phyloP scores from a whole-genome alignment of 176 grass and related monocot genomes.

The Saccharum spontaneum region DNA sequence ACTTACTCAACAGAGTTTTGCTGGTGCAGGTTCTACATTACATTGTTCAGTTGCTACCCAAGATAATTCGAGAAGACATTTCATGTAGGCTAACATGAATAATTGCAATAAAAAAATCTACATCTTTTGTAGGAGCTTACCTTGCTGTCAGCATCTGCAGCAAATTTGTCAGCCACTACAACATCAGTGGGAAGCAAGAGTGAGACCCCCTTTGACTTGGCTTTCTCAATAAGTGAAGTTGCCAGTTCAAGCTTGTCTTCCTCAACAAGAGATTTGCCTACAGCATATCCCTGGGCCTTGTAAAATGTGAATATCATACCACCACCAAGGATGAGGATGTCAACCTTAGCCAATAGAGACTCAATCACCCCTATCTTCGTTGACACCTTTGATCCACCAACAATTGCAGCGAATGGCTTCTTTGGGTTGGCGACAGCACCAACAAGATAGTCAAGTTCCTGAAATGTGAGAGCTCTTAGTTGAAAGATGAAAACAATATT shows the following conservation, averaged over 20 bases:
- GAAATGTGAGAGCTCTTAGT: not conserved
- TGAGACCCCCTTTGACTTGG: conserved; percentile 65
- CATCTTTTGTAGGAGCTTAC: conserved; percentile 31
- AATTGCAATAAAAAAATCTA: not conserved
- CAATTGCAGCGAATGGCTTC: conserved; percentile 82
- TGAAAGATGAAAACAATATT: not conserved
- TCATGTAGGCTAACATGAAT: not conserved
- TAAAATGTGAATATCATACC: conserved; percentile 93
- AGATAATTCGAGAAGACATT: not conserved
- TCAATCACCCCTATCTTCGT: conserved; percentile 85
- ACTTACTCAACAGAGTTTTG: not conserved
- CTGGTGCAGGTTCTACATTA: not conserved
- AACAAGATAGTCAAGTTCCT: conserved; percentile 92
- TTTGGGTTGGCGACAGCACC: conserved; percentile 79
- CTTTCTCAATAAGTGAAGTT: conserved; percentile 59
- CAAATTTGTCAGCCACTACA: conserved; percentile 81
- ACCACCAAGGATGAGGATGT: conserved; percentile 81
- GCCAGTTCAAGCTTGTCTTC: conserved; percentile 84
- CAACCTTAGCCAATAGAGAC: conserved; percentile 69
- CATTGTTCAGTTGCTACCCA: not conserved
- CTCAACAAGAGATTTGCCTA: conserved; percentile 86
- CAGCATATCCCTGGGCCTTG: conserved; percentile 68
- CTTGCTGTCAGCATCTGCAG: conserved; percentile 76
- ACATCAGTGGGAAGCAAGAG: conserved; percentile 78
- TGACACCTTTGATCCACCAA: conserved; percentile 89